These are phyloP conservation scores for Pecoramyces ruminantium DNA, from an alignment of 192 early-diverging fungal genomes.

Conservation along the genomic window DNA sequence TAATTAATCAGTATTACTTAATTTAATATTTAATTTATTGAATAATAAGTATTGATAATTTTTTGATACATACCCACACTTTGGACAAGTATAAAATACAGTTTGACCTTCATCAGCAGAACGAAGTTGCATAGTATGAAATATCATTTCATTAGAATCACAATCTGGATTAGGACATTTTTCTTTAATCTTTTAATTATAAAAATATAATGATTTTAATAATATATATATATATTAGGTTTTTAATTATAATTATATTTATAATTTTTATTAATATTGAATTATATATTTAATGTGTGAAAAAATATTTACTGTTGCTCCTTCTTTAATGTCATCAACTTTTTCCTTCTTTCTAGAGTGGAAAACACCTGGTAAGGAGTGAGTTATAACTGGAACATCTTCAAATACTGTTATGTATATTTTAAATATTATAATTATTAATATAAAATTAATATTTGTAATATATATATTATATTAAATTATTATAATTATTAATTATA, in stretches of 20 bases:
- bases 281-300: too few relatives aligned
- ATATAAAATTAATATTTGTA: too few relatives aligned
- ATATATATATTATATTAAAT: too few relatives aligned
- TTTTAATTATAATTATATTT: too few relatives aligned
- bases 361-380: not conserved
- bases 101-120: slow-evolving; percentile 99
- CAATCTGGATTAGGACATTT: slow-evolving; percentile 90
- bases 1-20: too few relatives aligned
- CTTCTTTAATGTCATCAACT: not conserved
- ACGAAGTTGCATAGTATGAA: slow-evolving; percentile 90
- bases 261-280: too few relatives aligned
- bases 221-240: too few relatives aligned
- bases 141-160: slow-evolving; percentile 82
- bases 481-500: too few relatives aligned
- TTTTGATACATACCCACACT: slow-evolving; percentile 73
- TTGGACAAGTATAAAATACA: slow-evolving; percentile 90
- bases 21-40: too few relatives aligned
- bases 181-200: slow-evolving; percentile 93
- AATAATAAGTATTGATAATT: too few relatives aligned
- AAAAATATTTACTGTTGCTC: not conserved
- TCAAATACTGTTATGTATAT: not conserved
- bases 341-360: not conserved
- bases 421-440: too few relatives aligned
- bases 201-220: too few relatives aligned
- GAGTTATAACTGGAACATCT: not conserved